Percentiles rank a stretch among this genome's conserved stretches.
phyloP scores from a whole-genome alignment of 139 green algal genomes.

The Chlorella sp. region DNA sequence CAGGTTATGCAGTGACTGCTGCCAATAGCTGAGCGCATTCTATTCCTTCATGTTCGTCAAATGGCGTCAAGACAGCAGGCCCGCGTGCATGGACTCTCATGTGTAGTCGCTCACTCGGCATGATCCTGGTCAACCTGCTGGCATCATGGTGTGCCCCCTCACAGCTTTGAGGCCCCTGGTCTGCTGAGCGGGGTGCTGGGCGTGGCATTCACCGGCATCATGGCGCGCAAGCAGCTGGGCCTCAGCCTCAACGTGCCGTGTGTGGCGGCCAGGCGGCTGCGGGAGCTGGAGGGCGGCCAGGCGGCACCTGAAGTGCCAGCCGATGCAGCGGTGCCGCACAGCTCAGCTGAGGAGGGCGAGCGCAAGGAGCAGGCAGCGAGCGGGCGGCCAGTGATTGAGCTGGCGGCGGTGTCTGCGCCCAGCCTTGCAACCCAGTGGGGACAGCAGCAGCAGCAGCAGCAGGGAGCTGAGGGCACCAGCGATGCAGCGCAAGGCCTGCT shows the following conservation, averaged over 20 bases:
- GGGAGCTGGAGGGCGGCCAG: background rate
- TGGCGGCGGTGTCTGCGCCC: background rate
- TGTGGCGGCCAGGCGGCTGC: background rate
- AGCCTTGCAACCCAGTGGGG: background rate
- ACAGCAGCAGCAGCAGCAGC: background rate
- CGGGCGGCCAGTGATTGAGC: background rate
- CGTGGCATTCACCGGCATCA: background rate
- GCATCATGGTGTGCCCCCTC: too few relatives aligned
- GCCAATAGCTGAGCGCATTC: too few relatives aligned
- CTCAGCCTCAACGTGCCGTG: background rate
- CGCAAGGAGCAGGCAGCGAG: background rate
- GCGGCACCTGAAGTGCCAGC: background rate
- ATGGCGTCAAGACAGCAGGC: too few relatives aligned
- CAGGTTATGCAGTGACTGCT: background rate
- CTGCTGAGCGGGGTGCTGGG: constrained; percentile 37
- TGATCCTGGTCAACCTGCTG: too few relatives aligned
- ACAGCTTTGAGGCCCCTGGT: constrained; percentile 42
- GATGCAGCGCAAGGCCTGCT: background rate
- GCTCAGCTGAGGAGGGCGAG: background rate
- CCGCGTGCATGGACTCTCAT: too few relatives aligned
- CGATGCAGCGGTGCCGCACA: background rate
- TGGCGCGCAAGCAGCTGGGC: background rate
- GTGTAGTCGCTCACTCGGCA: too few relatives aligned
- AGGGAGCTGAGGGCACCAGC: background rate
- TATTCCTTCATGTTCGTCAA: too few relatives aligned